Conservation (phyloP, 148 eudicot genomes). For the Cornus florida region DNA sequence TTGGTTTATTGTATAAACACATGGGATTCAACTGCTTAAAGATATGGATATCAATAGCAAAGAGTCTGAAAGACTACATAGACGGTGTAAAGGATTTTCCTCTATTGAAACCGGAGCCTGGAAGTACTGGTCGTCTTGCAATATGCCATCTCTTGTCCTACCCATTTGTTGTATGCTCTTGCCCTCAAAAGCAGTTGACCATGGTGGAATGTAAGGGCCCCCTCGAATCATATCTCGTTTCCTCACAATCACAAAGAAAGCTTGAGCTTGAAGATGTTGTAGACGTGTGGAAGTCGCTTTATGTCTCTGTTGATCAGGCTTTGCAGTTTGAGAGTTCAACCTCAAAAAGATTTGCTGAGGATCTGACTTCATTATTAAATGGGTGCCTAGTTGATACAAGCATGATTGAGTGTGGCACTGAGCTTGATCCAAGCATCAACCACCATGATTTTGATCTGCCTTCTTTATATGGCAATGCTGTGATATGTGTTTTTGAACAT, state of each 20-base stretch:
- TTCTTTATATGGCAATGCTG: slow-evolving; percentile 43
- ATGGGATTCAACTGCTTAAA: slow-evolving; percentile 31
- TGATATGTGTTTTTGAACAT: slow-evolving; percentile 52
- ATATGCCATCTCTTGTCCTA: slow-evolving; percentile 52
- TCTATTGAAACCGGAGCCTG: slow-evolving; percentile 34
- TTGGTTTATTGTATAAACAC: slow-evolving; percentile 43
- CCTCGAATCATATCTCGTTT: slow-evolving; percentile 18
- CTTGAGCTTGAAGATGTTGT: slow-evolving; percentile 39
- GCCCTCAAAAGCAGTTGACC: slow-evolving; percentile 12
- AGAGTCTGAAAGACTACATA: slow-evolving; percentile 48
- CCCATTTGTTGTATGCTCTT: slow-evolving; percentile 52
- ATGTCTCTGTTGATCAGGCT: slow-evolving; percentile 39
- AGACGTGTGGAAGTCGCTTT: slow-evolving; percentile 64
- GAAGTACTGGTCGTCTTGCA: slow-evolving; percentile 27
- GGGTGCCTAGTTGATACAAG: slow-evolving; percentile 35
- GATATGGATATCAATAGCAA: slow-evolving; percentile 62
- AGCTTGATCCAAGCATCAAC: slow-evolving; percentile 18
- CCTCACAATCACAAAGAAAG: slow-evolving; percentile 17
- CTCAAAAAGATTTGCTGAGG: slow-evolving; percentile 47
- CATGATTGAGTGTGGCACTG: slow-evolving; percentile 22
- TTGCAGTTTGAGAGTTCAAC: slow-evolving; percentile 20
- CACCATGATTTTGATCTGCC: slow-evolving; percentile 19
- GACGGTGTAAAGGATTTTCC: slow-evolving; percentile 33
- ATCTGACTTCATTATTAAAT: slow-evolving; percentile 45
- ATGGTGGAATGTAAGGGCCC: slow-evolving; percentile 15